Base-by-base conservation (phyloP, 2,329 filamentous ascomycete species). In the Endothia cerciana region DNA sequence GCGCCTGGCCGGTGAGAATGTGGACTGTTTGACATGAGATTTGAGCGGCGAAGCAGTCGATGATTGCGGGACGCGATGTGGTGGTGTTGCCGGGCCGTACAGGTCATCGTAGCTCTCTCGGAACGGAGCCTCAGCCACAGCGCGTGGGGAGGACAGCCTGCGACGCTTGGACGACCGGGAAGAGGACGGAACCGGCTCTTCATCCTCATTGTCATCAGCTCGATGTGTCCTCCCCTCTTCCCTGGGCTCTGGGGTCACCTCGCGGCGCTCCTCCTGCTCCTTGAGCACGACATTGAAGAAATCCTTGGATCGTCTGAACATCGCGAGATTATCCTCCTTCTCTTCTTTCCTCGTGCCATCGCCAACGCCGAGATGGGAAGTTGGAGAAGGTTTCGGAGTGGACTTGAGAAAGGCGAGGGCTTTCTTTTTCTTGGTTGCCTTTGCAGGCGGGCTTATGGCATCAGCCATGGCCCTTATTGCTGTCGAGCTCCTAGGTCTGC, bases 251-350 rank as follows among this genome's bases (percentile, higher is more conserved):
- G 61, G 63, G 2, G 65, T 62, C 59, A 55, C 45, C 38, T 58
- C 28, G n/a, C 51, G 62, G 1, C 19, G 41, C 25, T 61, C 41
- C 47, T 70, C 56, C 38, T 70, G 60, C 38, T 77, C 76, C 41
- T 73, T 68, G 2, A 73, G 43, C 22, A 63, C 72, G 43, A 78
- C 76, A 6, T 80, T 77, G 60, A 82, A 83, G 72, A 85, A 84
- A 65, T 82, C 78, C 68, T 81, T 82, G 15, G 82, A 78, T 5
- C 82, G 81, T 51, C 80, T 78, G 69, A 87, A 87, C 6, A 87
- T 75, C 1, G 76, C 77, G 13, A 87, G 76, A 2, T 73, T 74
- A 60, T 80, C 77, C 36, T 72, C 69, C 25, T 74, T 71, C 4
- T 74, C 71, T 7, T 64, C 43, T 2, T 51, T 57, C 38, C 72